Evolutionary conservation across 176 grass and related monocot species (phyloP), one percentile per base, ranked within the genome.

Genomic region (Aegilops umbellulata): DNA sequence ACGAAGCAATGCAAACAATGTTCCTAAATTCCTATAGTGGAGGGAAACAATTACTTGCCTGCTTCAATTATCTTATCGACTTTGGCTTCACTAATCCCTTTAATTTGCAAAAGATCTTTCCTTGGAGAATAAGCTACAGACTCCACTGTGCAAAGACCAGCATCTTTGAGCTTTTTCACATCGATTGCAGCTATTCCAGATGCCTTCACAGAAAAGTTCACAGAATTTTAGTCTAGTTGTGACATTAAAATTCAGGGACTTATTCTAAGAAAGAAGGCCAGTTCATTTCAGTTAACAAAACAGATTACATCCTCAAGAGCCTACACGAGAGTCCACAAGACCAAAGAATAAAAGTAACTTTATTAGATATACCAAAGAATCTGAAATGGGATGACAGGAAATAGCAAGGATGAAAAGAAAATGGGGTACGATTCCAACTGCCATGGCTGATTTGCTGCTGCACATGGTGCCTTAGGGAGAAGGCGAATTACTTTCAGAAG

Each of bases 21-120:
- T 82, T 68, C 51, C 49, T n/a, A 65, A 26, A 29, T 51, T 69
- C 38, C 39, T 76, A 30, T 35, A 71, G 57, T 42, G 15, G 46
- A 83, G 89, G 63, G 10, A 58, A 71, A 72, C 11, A 44, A 26
- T 81, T 61, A 49, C 78, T 85, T 87, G 65, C 95, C 93, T 91
- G 91, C 95, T 92, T 95, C 93, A 87, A 95, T 95, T 80, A 98
- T 98, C 82, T 98, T 98, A 63, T 98, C 93, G 3, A 98, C 88
- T 91, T 98, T 95, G 55, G 93, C 93, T 85, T 98, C 95, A 89
- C 95, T 95, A 69, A 98, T 94, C 47, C 93, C 93, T 92, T 98
- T 98, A 53, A 98, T 98, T 92, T 92, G 95, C 77, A 98, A 84
- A 86, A 98, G 93, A 83, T 98, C 93, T 89, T 98, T 98, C 32